Evolutionary conservation across 169 alveolate species (phyloP).

Genomic region (Theileria orientalis): DNA sequence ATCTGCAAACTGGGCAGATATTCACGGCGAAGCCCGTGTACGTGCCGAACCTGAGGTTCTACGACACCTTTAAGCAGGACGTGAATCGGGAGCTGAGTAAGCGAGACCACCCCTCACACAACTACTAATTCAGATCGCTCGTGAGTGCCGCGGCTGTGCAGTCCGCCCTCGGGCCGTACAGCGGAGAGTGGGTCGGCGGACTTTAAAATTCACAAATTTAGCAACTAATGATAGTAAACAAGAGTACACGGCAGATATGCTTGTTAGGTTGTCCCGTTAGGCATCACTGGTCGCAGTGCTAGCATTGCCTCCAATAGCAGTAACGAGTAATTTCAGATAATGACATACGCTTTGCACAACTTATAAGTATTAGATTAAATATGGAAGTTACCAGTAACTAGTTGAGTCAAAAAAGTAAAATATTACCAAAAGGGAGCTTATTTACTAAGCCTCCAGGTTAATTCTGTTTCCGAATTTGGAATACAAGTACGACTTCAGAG

Average conservation of each 20-base stretch:
- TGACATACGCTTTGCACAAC: no score
- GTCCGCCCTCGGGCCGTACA: background rate
- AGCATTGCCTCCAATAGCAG: no score
- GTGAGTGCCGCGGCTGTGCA: background rate
- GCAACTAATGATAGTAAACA: no score
- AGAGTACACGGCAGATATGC: no score
- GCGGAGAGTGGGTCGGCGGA: background rate
- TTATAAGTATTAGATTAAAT: no score
- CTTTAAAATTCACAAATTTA: no score
- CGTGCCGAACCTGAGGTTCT: conserved; percentile 60
- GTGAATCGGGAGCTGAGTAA: conserved; percentile 31
- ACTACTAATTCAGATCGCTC: no score
- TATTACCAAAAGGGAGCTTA: background rate
- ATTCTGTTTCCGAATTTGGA: conserved; percentile 62
- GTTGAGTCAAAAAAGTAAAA: no score
- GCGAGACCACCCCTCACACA: background rate
- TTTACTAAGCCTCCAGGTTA: conserved; percentile 50
- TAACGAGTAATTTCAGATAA: no score
- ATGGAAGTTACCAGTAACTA: no score
- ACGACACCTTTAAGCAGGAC: conserved; percentile 55
- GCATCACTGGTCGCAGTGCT: no score
- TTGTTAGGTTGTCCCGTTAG: no score
- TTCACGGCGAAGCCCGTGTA: conserved; percentile 64
- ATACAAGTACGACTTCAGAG: conserved; percentile 49
- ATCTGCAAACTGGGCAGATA: conserved; percentile 62